phyloP scores from a whole-genome alignment of 1,139 yeast genomes.

The Pichia sp. region DNA sequence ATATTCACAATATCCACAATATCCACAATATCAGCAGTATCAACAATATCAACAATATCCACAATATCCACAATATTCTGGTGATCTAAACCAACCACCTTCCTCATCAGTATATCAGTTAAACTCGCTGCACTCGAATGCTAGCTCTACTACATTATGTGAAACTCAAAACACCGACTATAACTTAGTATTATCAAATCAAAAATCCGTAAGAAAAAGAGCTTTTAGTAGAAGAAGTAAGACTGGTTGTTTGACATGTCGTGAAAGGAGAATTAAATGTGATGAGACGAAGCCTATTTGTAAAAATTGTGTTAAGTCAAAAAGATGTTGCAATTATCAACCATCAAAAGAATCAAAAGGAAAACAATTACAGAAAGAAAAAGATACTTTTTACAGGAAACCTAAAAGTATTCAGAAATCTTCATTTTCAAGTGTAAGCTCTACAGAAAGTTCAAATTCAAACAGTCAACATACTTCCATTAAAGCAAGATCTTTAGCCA shows the following conservation, averaged over 20 bases:
- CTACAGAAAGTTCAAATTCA: neutral
- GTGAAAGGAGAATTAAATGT: conserved; percentile 66
- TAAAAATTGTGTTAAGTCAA: conserved; percentile 64
- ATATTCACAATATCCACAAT: neutral
- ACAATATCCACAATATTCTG: neutral
- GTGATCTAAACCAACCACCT: no score
- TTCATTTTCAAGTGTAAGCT: neutral
- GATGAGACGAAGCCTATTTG: conserved; percentile 74
- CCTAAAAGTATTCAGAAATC: neutral
- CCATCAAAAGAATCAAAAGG: neutral
- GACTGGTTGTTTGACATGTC: conserved; percentile 72
- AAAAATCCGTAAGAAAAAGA: conserved; percentile 16
- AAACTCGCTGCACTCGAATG: no score
- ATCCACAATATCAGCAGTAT: neutral
- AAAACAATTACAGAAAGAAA: neutral
- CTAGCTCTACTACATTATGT: no score
- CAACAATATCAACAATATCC: neutral
- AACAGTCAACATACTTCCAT: neutral
- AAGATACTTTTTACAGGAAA: neutral
- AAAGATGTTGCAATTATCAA: conserved; percentile 44
- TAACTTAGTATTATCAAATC: neutral
- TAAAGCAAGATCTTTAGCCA: no score
- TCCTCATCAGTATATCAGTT: no score
- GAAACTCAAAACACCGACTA: neutral
- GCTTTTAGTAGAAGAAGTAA: conserved; percentile 46